These are phyloP conservation scores for Russula foetens DNA, from an alignment of 768 basidiomycete genomes.

Conservation along the genomic window DNA sequence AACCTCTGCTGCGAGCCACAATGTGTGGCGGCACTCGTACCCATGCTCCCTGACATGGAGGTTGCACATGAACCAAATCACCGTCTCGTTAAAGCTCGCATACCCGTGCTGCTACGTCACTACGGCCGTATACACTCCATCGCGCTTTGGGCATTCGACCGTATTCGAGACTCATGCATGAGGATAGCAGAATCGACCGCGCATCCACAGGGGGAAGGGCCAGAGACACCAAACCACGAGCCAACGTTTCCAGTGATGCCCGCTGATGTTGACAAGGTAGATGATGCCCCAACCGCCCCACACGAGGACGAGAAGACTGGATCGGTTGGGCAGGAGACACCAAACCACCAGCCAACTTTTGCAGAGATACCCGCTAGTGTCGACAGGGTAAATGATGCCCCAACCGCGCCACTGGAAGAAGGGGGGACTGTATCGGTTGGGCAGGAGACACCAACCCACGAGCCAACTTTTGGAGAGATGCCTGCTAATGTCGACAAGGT, in stretches of 20 bases:
- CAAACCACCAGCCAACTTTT: not conserved
- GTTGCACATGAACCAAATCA: not conserved
- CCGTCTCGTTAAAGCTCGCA: not conserved
- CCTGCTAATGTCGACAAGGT: not conserved
- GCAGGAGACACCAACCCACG: not conserved
- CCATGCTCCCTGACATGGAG: constrained; percentile 15
- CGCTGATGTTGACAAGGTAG: not conserved
- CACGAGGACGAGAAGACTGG: not conserved
- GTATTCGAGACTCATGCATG: not conserved
- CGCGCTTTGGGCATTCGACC: not conserved
- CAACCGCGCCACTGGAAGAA: not conserved
- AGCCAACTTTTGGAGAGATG: not conserved
- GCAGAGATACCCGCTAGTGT: not conserved
- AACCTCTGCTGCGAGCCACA: constrained; percentile 25
- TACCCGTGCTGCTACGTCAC: not conserved
- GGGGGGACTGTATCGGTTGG: not conserved
- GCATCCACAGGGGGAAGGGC: not conserved
- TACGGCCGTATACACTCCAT: not conserved
- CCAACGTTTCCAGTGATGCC: not conserved
- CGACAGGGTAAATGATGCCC: not conserved
- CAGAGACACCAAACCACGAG: not conserved
- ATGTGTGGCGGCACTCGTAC: constrained; percentile 21
- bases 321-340: not conserved
- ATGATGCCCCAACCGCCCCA: not conserved
- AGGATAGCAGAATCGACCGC: not conserved